Evolutionary conservation across 495 filamentous ascomycete species (phyloP).

Genomic region (Neurospora sp.): DNA sequence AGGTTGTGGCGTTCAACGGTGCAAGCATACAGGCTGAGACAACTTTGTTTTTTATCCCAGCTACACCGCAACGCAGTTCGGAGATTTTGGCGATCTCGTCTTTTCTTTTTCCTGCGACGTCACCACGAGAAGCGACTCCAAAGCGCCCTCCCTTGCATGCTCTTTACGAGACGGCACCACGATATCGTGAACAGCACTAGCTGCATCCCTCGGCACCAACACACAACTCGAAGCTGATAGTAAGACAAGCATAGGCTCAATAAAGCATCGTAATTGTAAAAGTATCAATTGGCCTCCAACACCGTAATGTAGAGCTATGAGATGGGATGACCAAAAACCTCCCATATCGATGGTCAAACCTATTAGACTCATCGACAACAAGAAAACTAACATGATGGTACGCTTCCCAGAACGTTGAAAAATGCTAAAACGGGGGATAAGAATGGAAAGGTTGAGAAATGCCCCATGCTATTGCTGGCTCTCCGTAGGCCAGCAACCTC

Average conservation of each 20-base stretch:
- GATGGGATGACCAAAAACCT: neutral
- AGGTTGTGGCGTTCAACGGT: neutral
- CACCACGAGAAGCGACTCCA: neutral
- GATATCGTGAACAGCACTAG: neutral
- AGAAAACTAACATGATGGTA: neutral
- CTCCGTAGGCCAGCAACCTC: neutral
- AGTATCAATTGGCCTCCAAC: neutral
- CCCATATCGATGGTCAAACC: neutral
- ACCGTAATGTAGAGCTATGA: neutral
- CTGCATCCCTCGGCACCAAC: neutral
- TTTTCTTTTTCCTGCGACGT: neutral
- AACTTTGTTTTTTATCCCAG: neutral
- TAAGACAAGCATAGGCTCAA: neutral
- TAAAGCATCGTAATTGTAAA: neutral
- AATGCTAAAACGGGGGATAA: neutral
- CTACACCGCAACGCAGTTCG: neutral
- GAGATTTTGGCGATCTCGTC: neutral
- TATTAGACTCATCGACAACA: neutral
- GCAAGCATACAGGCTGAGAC: neutral
- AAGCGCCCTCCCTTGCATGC: neutral
- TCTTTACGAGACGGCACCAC: neutral
- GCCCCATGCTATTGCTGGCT: neutral
- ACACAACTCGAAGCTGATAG: neutral
- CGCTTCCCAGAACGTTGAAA: neutral
- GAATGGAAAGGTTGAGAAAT: neutral